Percentiles rank a stretch among this genome's conserved stretches.
These are phyloP conservation scores for Platanus orientalis DNA, from an alignment of 164 flowering plant species.

Conservation along the genomic window DNA sequence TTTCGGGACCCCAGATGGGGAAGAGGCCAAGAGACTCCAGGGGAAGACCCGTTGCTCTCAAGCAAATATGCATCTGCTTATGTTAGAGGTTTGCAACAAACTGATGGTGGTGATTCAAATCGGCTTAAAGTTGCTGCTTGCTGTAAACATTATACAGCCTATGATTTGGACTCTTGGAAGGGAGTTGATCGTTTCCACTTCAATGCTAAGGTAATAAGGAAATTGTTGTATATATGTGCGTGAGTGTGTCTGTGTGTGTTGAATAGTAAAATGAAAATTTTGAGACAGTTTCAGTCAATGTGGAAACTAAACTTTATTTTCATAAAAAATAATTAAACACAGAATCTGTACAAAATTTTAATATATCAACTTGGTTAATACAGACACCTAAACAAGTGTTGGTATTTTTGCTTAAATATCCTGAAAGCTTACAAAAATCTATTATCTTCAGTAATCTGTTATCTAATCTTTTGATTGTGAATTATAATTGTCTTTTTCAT, in stretches of 20 bases:
- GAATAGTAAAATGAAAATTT: too few species aligned
- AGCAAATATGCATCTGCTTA: conserved; percentile 57
- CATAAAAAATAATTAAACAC: too few species aligned
- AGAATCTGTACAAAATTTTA: too few species aligned
- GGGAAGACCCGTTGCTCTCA: conserved; percentile 61
- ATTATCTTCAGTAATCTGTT: too few species aligned
- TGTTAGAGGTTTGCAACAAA: conserved; percentile 66
- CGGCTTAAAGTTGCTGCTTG: conserved; percentile 69
- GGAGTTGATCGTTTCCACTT: conserved; percentile 65
- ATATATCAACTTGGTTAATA: too few species aligned
- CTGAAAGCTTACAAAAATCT: too few species aligned
- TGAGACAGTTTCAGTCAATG: too few species aligned
- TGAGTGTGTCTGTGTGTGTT: too few species aligned
- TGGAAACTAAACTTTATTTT: too few species aligned
- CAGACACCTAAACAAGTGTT: too few species aligned
- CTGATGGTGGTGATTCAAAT: conserved; percentile 19
- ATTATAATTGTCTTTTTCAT: neutral
- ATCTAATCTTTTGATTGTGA: neutral
- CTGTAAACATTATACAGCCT: conserved; percentile 83
- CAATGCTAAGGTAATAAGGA: conserved; percentile 56
- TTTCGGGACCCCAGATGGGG: conserved; percentile 89
- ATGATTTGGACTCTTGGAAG: conserved; percentile 75
- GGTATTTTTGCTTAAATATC: too few species aligned
- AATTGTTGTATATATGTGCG: neutral
- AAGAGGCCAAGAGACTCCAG: conserved; percentile 74